Percentiles rank a stretch among this genome's conserved stretches.
Conservation (phyloP, 2,329 filamentous ascomycete genomes). For the Penicillium verrucosum region DNA sequence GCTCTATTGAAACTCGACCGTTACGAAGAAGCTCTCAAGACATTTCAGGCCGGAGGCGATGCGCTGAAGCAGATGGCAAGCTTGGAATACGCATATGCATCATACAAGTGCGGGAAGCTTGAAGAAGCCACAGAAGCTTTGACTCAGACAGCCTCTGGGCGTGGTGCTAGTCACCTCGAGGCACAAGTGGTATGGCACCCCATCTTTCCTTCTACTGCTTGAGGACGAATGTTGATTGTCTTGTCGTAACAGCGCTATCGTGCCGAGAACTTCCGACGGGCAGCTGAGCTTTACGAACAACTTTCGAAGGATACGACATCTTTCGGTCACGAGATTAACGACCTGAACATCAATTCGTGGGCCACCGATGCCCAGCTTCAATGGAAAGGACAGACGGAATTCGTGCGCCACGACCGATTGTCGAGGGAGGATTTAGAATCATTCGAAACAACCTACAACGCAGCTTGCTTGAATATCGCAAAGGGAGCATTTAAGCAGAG, state of each 20-base stretch:
- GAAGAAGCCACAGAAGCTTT: constrained; percentile 55
- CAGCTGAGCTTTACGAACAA: constrained; percentile 54
- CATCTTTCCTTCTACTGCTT: constrained; percentile 7
- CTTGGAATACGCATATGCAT: constrained; percentile 62
- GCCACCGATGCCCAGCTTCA: constrained; percentile 61
- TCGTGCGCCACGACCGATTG: constrained; percentile 52
- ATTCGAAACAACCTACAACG: constrained; percentile 65
- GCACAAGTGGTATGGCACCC: constrained; percentile 55
- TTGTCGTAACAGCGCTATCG: constrained; percentile 47
- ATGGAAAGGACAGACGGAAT: constrained; percentile 54
- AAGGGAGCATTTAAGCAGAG: constrained; percentile 57
- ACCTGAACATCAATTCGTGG: constrained; percentile 60
- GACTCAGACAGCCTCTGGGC: constrained; percentile 37
- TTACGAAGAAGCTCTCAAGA: constrained; percentile 58
- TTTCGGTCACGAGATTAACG: constrained; percentile 53
- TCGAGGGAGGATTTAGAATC: constrained; percentile 59
- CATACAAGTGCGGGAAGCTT: constrained; percentile 59
- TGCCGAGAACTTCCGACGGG: constrained; percentile 56
- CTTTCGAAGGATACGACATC: constrained; percentile 43
- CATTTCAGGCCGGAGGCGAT: constrained; percentile 54
- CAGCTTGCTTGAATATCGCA: constrained; percentile 61
- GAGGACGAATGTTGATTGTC: constrained; percentile 4
- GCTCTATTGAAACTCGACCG: constrained; percentile 63
- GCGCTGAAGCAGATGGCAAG: constrained; percentile 52
- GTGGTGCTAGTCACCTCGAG: constrained; percentile 58